Evolutionary conservation across 108 stramenopile genomes (phyloP).

Genomic region (Nannochloropsis gaditana): DNA sequence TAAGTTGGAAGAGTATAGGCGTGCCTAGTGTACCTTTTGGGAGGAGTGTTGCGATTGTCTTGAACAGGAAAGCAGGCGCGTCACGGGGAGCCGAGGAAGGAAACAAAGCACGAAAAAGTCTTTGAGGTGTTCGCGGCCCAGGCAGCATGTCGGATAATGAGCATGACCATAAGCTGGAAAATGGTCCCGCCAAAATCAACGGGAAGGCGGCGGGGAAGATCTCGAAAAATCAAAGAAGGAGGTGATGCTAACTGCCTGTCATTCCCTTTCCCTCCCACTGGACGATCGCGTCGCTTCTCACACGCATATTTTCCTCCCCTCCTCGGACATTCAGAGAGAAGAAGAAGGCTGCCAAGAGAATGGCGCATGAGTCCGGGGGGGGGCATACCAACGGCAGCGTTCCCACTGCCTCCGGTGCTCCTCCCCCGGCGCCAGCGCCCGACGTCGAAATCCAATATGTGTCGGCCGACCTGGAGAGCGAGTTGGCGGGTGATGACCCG

Average conservation of each 20-base stretch:
- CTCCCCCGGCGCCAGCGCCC: background rate
- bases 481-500: slow-evolving; percentile 11
- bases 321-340: background rate
- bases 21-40: background rate
- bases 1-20: background rate
- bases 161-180: background rate
- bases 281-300: background rate
- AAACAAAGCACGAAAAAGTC: background rate
- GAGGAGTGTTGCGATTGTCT: slow-evolving; percentile 3
- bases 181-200: background rate
- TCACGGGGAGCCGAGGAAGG: background rate
- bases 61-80: background rate
- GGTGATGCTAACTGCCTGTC: background rate
- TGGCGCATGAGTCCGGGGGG: background rate
- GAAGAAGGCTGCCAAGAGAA: background rate
- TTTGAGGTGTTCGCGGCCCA: background rate
- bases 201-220: background rate
- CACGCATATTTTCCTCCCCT: background rate
- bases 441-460: slow-evolving; percentile 25
- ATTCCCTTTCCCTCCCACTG: background rate
- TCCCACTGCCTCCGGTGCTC: background rate
- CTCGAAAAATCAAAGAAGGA: slow-evolving; percentile 7
- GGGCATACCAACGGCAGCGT: background rate
- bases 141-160: background rate
- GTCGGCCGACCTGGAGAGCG: background rate